These are phyloP conservation scores for Rhynchosporium agropyri DNA, from an alignment of 2,329 filamentous ascomycete genomes.

Conservation along the genomic window DNA sequence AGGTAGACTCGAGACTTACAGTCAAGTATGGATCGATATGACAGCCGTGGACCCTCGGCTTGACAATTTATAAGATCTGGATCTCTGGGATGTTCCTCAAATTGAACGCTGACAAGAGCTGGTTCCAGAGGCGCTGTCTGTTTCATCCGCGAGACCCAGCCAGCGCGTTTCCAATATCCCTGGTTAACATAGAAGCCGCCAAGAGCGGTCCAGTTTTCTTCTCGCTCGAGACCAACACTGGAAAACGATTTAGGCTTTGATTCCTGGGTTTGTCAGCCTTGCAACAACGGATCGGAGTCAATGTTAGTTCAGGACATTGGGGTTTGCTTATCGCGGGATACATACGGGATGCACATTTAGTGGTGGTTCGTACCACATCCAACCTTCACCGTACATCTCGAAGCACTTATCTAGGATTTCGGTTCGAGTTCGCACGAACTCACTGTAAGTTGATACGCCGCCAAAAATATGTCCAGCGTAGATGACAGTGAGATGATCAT, in stretches of 20 bases:
- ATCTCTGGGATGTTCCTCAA: background rate
- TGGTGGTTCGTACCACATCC: conserved; percentile 52
- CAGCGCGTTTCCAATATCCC: conserved; percentile 32
- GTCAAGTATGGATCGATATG: conserved; percentile 47
- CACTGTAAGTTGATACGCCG: conserved; percentile 44
- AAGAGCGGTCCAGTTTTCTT: conserved; percentile 12
- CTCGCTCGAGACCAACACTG: conserved; percentile 10
- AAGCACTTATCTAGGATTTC: conserved; percentile 47
- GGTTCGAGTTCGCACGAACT: conserved; percentile 46
- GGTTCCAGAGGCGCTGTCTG: background rate
- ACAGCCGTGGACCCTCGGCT: conserved; percentile 37
- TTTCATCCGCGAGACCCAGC: conserved; percentile 27
- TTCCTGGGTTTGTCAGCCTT: conserved; percentile 4
- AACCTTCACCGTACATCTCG: conserved; percentile 45
- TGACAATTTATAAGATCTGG: conserved; percentile 21
- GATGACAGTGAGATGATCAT: conserved; percentile 47
- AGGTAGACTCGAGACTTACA: conserved; percentile 17
- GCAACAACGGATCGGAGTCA: background rate
- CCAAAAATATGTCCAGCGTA: conserved; percentile 50
- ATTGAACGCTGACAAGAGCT: background rate
- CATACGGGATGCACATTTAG: conserved; percentile 37
- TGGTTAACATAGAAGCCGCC: conserved; percentile 27
- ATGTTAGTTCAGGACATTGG: background rate
- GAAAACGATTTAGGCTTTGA: conserved; percentile 8
- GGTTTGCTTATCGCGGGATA: background rate